phyloP scores from a whole-genome alignment of 805 yeast species.

The Kodamaea hsintzibuensis region DNA sequence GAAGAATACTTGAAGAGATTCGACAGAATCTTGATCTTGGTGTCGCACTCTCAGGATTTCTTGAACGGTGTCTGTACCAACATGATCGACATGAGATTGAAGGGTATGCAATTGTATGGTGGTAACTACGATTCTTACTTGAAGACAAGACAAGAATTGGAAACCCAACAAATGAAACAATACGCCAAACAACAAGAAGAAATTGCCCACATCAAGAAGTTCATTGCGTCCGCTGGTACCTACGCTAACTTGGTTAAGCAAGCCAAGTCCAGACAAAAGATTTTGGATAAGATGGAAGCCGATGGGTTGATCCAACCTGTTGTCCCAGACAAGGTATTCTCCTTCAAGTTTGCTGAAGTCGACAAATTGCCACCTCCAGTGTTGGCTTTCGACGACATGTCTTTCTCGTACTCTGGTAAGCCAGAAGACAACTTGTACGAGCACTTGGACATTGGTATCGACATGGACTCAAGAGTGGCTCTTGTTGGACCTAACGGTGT shows the following conservation, averaged over 20 bases:
- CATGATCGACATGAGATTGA: conserved; percentile 96
- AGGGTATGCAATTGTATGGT: conserved; percentile 76
- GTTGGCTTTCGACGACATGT: conserved; percentile 90
- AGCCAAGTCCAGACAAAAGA: conserved; percentile 99
- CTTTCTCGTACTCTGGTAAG: conserved; percentile 85
- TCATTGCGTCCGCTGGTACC: conserved; percentile 99
- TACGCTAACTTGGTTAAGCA: conserved; percentile 98
- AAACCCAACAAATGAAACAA: conserved; percentile 97
- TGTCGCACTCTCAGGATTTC: conserved; percentile 99
- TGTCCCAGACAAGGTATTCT: conserved; percentile 87
- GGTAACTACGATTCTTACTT: conserved; percentile 98
- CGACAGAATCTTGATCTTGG: conserved; percentile 90
- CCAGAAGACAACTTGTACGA: conserved; percentile 87
- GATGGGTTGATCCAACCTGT: conserved; percentile 95
- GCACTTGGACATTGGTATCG: conserved; percentile 93
- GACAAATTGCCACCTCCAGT: conserved; percentile 99
- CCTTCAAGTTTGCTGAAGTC: conserved; percentile 91
- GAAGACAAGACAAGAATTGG: conserved; percentile 91
- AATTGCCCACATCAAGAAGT: conserved; percentile 96
- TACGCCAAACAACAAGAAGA: conserved; percentile 98
- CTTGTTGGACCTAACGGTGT: conserved; percentile 99
- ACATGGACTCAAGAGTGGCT: conserved; percentile 98
- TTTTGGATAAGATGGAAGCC: conserved; percentile 99
- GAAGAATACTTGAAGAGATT: conserved; percentile 95
- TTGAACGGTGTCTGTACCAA: conserved; percentile 97